phyloP scores from a whole-genome alignment of 108 stramenopile species.

The Hondaea fermentalgiana region DNA sequence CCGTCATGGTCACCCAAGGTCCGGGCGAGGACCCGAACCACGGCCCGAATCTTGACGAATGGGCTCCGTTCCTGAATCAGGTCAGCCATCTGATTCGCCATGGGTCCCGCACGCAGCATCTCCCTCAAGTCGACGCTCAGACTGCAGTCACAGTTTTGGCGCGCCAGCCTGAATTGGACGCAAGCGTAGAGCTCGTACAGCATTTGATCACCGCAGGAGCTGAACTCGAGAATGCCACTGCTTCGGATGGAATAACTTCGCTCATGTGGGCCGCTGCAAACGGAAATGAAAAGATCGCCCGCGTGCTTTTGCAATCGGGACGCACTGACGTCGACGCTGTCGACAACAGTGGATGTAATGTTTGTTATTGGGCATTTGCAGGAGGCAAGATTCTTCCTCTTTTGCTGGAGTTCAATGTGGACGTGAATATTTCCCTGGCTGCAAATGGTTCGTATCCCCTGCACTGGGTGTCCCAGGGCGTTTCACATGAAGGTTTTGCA shows the following conservation, averaged over 20 bases:
- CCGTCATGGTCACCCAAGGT: neutral
- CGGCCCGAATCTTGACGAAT: neutral
- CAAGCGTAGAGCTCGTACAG: neutral
- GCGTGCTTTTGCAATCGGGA: neutral
- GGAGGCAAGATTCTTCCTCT: neutral
- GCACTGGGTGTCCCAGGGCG: neutral
- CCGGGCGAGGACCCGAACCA: neutral
- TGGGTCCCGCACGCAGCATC: neutral
- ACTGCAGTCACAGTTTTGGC: neutral
- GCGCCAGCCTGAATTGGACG: neutral
- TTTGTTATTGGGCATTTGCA: neutral
- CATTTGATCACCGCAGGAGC: neutral
- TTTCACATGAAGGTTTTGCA: neutral
- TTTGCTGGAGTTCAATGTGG: neutral
- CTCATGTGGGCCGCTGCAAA: neutral
- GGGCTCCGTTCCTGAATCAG: neutral
- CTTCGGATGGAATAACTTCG: neutral
- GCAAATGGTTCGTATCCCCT: neutral
- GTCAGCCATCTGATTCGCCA: neutral
- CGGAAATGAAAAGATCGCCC: neutral
- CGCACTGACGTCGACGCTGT: neutral
- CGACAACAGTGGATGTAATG: neutral
- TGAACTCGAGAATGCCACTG: neutral
- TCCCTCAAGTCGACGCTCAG: neutral
- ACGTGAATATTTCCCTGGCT: neutral